Evolutionary conservation across 257 asterid genomes (phyloP), one percentile per base, ranked within the genome.

Genomic region (Gardenia jasminoides): DNA sequence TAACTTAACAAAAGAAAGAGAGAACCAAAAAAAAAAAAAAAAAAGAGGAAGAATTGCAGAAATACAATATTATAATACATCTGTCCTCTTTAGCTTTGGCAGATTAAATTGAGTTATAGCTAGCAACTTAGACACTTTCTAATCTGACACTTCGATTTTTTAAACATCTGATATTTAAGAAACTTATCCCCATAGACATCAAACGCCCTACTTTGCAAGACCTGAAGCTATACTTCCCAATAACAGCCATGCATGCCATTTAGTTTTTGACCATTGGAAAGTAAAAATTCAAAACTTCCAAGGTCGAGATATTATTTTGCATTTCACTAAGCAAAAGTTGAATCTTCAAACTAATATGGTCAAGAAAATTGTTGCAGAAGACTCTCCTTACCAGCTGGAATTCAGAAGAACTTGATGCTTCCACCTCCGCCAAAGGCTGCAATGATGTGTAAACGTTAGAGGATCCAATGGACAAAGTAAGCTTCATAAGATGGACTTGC

Each of bases 361-460:
- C 15, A 16, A 54, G 65, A 20, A 79, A 76, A 76, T 59, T 72
- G 66, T 54, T 36, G 43, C 41, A 50, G 61, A 70, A 56, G 75
- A 67, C 67, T 28, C 36, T 74, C 15, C 91, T 82, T 87, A 93
- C 99, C 97, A 95, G 85, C 89, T 93, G 94, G 80, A 95, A 92
- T 80, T 88, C 90, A 80, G 91, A 80, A 75, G 97, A 91, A 87
- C 88, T 76, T 67, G 85, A 81, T 81, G 97, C 92, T 81, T 89
- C 92, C 86, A 93, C 89, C 84, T 93, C 93, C 75, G 94, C 94
- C 83, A 95, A 88, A 70, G 90, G 83, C 99, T 95, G 92, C 80
- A 61, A 47, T 75, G 84, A 72, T 83, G 72, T 54, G 80, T 13
- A 64, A 33, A 80, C 68, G 79, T 82, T 61, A 82, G 79, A 17